Evolutionary conservation across 768 basidiomycete genomes (phyloP).

Genomic region (Gloeostereum incarnatum): DNA sequence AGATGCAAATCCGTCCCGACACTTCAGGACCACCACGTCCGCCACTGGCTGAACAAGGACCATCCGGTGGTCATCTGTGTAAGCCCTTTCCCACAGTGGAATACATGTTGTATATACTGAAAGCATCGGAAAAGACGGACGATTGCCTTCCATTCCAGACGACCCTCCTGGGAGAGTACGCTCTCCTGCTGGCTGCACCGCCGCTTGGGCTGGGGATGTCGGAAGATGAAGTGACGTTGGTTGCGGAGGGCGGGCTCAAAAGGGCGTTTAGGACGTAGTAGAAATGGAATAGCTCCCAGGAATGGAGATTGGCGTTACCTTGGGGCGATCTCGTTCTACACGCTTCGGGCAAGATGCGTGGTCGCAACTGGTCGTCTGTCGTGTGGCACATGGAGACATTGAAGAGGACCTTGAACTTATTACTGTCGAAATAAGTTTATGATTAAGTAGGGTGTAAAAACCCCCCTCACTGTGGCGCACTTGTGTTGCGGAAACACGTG

Average conservation of each 20-base stretch:
- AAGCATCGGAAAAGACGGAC: conserved; percentile 50
- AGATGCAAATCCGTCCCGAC: conserved; percentile 63
- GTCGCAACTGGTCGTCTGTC: too few species aligned
- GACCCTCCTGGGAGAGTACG: conserved; percentile 69
- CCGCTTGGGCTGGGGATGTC: conserved; percentile 65
- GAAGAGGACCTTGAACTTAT: too few species aligned
- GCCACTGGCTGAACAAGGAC: conserved; percentile 47
- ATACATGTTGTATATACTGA: conserved; percentile 2
- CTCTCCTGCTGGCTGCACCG: conserved; percentile 61
- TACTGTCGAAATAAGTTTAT: too few species aligned
- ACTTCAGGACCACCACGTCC: conserved; percentile 67
- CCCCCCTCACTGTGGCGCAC: too few species aligned
- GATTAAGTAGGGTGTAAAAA: too few species aligned
- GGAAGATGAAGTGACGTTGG: conserved; percentile 40
- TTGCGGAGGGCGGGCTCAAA: conserved; percentile 57
- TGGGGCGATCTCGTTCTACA: too few species aligned
- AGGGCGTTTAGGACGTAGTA: conserved; percentile 11
- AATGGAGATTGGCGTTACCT: too few species aligned
- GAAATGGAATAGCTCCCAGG: too few species aligned
- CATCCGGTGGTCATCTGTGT: conserved; percentile 78
- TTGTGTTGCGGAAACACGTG: too few species aligned
- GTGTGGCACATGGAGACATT: too few species aligned
- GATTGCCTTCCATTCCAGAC: conserved; percentile 75
- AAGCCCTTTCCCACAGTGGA: conserved; percentile 15
- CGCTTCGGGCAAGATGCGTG: too few species aligned